These are phyloP conservation scores for Rosa rugosa DNA, from an alignment of 306 rosid species.

Conservation along the genomic window DNA sequence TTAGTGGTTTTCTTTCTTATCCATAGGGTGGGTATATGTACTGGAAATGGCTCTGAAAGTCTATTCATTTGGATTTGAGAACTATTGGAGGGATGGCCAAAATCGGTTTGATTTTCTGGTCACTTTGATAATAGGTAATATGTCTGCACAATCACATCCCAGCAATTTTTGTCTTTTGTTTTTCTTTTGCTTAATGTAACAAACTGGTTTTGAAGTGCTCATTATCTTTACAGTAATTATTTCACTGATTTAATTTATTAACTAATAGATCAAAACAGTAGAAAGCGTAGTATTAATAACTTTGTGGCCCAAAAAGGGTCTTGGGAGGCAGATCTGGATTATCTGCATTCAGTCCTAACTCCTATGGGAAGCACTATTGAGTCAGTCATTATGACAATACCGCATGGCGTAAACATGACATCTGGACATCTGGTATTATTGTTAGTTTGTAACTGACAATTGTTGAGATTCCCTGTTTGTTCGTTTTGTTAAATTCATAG, in stretches of 20 bases:
- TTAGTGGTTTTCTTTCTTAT: slow-evolving; percentile 28
- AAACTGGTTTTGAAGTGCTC: background rate
- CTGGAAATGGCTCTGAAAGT: slow-evolving; percentile 84
- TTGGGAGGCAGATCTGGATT: background rate
- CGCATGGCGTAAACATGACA: background rate
- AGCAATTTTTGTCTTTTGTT: slow-evolving; percentile 6
- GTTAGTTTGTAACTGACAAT: background rate
- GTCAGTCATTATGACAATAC: background rate
- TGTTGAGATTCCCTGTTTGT: background rate
- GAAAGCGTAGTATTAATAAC: background rate
- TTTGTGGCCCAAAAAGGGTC: background rate
- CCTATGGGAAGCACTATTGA: background rate
- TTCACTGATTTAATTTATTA: background rate
- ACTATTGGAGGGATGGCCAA: slow-evolving; percentile 97
- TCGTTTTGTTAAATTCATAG: background rate
- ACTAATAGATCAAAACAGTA: background rate
- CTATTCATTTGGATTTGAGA: slow-evolving; percentile 78
- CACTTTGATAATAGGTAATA: slow-evolving; percentile 80
- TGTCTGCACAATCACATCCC: slow-evolving; percentile 12
- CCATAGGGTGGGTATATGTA: slow-evolving; percentile 89
- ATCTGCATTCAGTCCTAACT: background rate
- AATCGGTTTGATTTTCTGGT: slow-evolving; percentile 85
- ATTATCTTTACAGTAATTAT: background rate
- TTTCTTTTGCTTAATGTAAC: background rate
- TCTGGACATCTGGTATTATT: background rate